These are phyloP conservation scores for Diplosphaera chodatii DNA, from an alignment of 139 green algal genomes.

Conservation along the genomic window DNA sequence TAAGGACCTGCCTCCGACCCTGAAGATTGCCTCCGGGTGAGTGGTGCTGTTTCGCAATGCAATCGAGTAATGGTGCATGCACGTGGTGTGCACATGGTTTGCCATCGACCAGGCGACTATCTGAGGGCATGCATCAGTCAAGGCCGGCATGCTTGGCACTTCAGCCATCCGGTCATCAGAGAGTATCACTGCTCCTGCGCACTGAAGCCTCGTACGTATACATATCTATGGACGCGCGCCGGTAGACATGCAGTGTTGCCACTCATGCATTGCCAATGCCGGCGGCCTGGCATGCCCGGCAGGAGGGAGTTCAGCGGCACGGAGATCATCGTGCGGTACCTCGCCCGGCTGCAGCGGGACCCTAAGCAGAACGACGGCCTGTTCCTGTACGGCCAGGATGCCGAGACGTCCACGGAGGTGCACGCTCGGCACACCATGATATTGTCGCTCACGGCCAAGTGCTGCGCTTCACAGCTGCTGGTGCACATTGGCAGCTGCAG, in stretches of 20 bases:
- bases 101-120: too few relatives aligned
- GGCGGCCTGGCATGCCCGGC: neutral
- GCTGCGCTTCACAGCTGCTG: neutral
- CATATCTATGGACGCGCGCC: too few relatives aligned
- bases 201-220: too few relatives aligned
- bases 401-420: conserved; percentile 51
- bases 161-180: too few relatives aligned
- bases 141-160: too few relatives aligned
- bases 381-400: conserved; percentile 37
- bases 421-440: neutral
- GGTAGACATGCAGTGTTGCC: too few relatives aligned
- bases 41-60: neutral
- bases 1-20: neutral
- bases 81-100: conserved; percentile 1
- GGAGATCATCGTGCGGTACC: conserved; percentile 58
- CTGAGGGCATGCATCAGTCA: too few relatives aligned
- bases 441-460: neutral
- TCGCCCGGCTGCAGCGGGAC: conserved; percentile 38
- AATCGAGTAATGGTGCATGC: neutral
- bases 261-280: too few relatives aligned
- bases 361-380: neutral
- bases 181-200: too few relatives aligned
- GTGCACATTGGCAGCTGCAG: too few relatives aligned
- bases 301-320: conserved; percentile 62
- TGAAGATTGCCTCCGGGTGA: neutral